Evolutionary conservation across 176 grass and related monocot species (phyloP), one percentile per base, ranked within the genome.

Genomic region (Oryza brachyantha): DNA sequence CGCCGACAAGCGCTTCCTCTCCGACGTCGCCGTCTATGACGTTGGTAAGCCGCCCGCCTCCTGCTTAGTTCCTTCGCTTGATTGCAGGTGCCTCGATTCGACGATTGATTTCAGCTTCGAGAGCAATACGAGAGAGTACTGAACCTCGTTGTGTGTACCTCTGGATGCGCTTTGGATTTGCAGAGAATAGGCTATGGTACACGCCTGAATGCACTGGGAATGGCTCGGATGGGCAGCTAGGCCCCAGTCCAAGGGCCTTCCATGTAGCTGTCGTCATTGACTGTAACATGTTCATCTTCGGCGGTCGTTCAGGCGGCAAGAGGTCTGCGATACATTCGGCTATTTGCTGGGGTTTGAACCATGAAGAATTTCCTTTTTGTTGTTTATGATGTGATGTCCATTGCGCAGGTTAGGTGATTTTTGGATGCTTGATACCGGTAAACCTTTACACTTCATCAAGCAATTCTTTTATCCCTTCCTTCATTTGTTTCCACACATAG

Each of bases 381-480:
- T 93, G 39, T 74, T 81, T 64, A 79, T 37, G 7, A 7, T 71
- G 5, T 1, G 0, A 39, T 73, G 25, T 84, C 32, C 82, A 57
- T 62, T 73, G 68, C 0, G 39, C 41, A 98, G 95, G 66, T 83
- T 98, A 82, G 92, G 95, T 41, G 95, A 98, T 42, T 98, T 98
- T 48, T 98, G 95, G 95, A 98, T 98, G 95, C 90, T 98, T 21
- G 95, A 98, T 83, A 98, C 92, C 0, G 90, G 90, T 98, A 78
- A 72, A 7, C 26, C 11, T 70, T 37, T 89, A 13, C 27, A 16
- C 60, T 68, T 60, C 31, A 0, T 73, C 5, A 8, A 29, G 16
- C 2, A 8, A n/a, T n/a, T n/a, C n/a, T 68, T 83, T 3, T 79
- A 63, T 57, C 16, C n/a, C 38, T 48, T 73, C 31, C 28, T 26